Evolutionary conservation across 1,284 basidiomycete genomes (phyloP).

Genomic region (Leccinum laetum): DNA sequence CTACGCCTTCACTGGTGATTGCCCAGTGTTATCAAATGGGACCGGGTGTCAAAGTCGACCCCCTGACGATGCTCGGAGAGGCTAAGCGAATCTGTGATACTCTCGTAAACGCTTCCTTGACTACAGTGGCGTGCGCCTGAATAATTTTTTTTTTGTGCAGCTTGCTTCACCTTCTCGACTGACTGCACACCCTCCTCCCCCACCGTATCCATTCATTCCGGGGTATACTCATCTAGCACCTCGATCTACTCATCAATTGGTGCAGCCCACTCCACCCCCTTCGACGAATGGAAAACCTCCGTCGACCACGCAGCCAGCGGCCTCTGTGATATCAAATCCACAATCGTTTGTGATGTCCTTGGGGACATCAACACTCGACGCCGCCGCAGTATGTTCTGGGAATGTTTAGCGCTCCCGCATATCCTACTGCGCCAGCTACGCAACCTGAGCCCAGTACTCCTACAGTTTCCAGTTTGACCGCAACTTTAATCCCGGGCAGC

Average conservation of each 20-base stretch:
- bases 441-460: constrained; percentile 30
- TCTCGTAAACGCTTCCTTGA: constrained; percentile 47
- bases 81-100: constrained; percentile 77
- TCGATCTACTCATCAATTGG: constrained; percentile 19
- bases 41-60: constrained; percentile 66
- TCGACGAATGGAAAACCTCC: constrained; percentile 29
- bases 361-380: constrained; percentile 37
- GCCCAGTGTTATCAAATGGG: constrained; percentile 79
- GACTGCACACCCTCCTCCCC: constrained; percentile 62
- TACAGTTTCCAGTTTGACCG: constrained; percentile 21
- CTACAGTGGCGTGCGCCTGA: constrained; percentile 7
- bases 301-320: constrained; percentile 25
- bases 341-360: constrained; percentile 70
- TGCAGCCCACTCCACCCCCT: constrained; percentile 30
- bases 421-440: constrained; percentile 42
- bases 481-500: constrained; percentile 31
- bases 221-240: constrained; percentile 33
- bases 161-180: constrained; percentile 69
- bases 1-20: constrained; percentile 67
- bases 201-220: constrained; percentile 50
- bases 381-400: constrained; percentile 40
- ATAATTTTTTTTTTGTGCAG: constrained; percentile 36
- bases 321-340: constrained; percentile 61
- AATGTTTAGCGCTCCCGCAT: constrained; percentile 43
- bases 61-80: constrained; percentile 67